Conservation (phyloP, 2,329 filamentous ascomycete genomes). For the Aspergillus pseudotamarii region DNA sequence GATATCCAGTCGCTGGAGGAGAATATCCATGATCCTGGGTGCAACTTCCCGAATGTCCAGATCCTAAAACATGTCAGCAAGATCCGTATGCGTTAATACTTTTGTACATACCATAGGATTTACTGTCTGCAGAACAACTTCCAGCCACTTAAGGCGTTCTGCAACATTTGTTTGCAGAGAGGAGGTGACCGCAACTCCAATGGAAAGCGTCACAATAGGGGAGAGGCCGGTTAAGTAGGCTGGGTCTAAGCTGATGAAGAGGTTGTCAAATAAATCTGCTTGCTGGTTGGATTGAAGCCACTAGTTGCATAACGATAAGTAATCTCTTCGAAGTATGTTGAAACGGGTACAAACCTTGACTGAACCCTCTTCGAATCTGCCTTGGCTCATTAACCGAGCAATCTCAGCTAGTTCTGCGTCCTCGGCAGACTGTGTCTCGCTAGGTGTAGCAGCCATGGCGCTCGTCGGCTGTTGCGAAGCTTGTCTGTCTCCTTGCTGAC, state of each 20-base stretch:
- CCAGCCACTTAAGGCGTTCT: constrained; percentile 62
- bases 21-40: constrained; percentile 62
- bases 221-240: constrained; percentile 58
- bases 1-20: constrained; percentile 59
- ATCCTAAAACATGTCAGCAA: constrained; percentile 42
- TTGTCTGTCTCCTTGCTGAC: constrained; percentile 23
- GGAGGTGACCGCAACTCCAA: constrained; percentile 64
- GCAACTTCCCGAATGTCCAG: constrained; percentile 59
- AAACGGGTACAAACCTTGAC: constrained; percentile 41
- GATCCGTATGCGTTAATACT: not conserved
- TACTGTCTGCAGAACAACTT: constrained; percentile 57
- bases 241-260: constrained; percentile 62
- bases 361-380: constrained; percentile 48
- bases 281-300: constrained; percentile 66
- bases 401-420: constrained; percentile 48
- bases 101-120: constrained; percentile 53
- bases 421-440: constrained; percentile 33
- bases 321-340: not conserved
- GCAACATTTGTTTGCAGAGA: constrained; percentile 56
- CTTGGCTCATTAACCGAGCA: constrained; percentile 40
- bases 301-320: constrained; percentile 24
- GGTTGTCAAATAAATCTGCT: constrained; percentile 62
- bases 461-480: constrained; percentile 24
- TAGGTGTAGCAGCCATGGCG: constrained; percentile 16
- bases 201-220: constrained; percentile 62